These are phyloP conservation scores for Yamadazyma siamensis DNA, from an alignment of 1,139 yeast genomes.

Conservation along the genomic window DNA sequence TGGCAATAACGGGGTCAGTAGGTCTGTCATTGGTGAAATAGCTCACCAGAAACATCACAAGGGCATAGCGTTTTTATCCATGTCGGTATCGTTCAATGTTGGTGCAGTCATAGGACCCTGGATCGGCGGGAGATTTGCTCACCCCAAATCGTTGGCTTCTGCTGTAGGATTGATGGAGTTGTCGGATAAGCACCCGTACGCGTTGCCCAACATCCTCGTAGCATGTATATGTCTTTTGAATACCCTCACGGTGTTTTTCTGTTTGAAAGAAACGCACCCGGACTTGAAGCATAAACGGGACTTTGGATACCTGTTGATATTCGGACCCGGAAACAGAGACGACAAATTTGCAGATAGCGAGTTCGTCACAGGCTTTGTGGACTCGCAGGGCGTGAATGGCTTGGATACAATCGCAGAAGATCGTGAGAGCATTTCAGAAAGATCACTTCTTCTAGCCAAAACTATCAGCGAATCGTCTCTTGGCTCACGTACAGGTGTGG, in stretches of 20 bases:
- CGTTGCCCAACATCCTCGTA: conserved; percentile 56
- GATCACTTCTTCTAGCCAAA: conserved; percentile 3
- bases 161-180: neutral
- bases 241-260: conserved; percentile 38
- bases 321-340: neutral
- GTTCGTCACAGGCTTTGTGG: neutral
- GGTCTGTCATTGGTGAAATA: conserved; percentile 59
- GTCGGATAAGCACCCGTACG: conserved; percentile 41
- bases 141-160: conserved; percentile 13
- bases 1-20: conserved; percentile 57
- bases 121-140: conserved; percentile 47
- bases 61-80: conserved; percentile 53
- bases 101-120: conserved; percentile 49
- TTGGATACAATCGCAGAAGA: conserved; percentile 1
- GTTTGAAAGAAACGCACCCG: conserved; percentile 59
- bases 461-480: conserved; percentile 1
- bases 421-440: conserved; percentile 1
- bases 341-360: conserved; percentile 3
- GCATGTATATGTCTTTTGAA: conserved; percentile 37
- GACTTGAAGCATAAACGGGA: conserved; percentile 46
- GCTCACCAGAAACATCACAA: conserved; percentile 53
- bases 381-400: conserved; percentile 11
- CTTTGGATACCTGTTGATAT: conserved; percentile 24
- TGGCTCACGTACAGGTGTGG: too few species aligned
- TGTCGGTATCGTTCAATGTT: conserved; percentile 56